These are phyloP conservation scores for Aspergillus spinulosporus DNA, from an alignment of 2,329 filamentous ascomycete species.

Conservation along the genomic window DNA sequence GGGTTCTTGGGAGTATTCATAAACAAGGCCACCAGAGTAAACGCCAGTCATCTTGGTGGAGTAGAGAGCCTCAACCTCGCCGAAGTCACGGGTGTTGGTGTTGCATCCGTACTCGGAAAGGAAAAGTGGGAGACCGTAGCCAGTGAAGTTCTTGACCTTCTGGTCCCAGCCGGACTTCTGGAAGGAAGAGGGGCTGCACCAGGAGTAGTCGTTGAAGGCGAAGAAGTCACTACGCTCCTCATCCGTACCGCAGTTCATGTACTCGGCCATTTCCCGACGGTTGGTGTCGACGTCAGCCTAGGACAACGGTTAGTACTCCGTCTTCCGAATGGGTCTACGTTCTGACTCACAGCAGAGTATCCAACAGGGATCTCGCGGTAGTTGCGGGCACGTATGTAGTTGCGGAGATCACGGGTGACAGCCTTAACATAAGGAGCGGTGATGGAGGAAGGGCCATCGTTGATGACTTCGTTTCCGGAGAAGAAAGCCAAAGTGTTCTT, in stretches of 20 bases:
- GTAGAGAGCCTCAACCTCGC: slow-evolving; percentile 80
- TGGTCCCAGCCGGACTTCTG: slow-evolving; percentile 74
- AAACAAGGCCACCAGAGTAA: slow-evolving; percentile 94
- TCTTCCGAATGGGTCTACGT: not conserved
- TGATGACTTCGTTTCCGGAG: slow-evolving; percentile 79
- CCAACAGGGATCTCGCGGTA: slow-evolving; percentile 71
- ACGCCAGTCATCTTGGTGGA: slow-evolving; percentile 76
- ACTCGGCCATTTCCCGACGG: slow-evolving; percentile 80
- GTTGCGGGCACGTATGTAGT: slow-evolving; percentile 63
- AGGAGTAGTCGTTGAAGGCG: slow-evolving; percentile 81
- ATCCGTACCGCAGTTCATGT: slow-evolving; percentile 90
- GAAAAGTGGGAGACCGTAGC: slow-evolving; percentile 88
- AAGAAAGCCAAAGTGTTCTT: slow-evolving; percentile 85
- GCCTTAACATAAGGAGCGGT: slow-evolving; percentile 76
- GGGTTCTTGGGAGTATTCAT: slow-evolving; percentile 87
- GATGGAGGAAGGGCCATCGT: slow-evolving; percentile 64
- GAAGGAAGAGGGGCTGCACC: slow-evolving; percentile 78
- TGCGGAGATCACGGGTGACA: slow-evolving; percentile 72
- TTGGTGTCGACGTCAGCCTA: slow-evolving; percentile 79
- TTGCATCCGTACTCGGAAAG: slow-evolving; percentile 93
- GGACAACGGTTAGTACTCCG: not conserved
- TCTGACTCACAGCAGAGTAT: slow-evolving; percentile 56
- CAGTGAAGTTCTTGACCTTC: slow-evolving; percentile 84
- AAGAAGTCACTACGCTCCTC: slow-evolving; percentile 85
- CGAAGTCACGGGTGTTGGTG: slow-evolving; percentile 76